A percentile compares a stretch with the other conserved stretches of the same genome.
Conservation (phyloP, 441 rosid species). For the Hura crepitans region DNA sequence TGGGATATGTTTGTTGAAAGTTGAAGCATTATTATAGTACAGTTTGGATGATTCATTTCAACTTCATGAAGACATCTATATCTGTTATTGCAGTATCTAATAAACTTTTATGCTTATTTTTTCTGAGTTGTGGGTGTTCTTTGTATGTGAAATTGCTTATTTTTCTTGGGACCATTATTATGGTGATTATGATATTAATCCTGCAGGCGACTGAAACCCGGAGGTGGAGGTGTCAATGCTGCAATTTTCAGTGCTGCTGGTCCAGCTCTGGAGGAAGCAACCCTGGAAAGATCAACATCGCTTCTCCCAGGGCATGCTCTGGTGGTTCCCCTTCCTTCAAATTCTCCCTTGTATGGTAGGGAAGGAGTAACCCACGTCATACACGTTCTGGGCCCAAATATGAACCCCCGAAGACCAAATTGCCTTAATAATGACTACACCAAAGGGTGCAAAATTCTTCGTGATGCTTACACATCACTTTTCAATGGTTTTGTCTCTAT, state of each 20-base stretch:
- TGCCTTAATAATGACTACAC: slow-evolving; percentile 60
- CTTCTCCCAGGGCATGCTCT: slow-evolving; percentile 69
- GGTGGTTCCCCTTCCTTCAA: slow-evolving; percentile 76
- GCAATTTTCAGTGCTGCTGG: slow-evolving; percentile 81
- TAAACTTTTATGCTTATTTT: slow-evolving; percentile 8
- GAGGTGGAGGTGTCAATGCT: slow-evolving; percentile 93
- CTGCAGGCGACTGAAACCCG: slow-evolving; percentile 84
- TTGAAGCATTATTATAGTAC: background rate
- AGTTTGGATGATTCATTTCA: background rate
- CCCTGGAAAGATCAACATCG: slow-evolving; percentile 51
- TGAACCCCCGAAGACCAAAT: slow-evolving; percentile 86
- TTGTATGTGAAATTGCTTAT: background rate
- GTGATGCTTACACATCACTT: slow-evolving; percentile 69
- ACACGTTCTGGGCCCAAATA: slow-evolving; percentile 96
- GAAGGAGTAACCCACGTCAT: slow-evolving; percentile 85
- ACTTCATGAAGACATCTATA: background rate
- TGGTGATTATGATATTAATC: slow-evolving; percentile 9
- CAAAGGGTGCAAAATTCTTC: slow-evolving; percentile 68
- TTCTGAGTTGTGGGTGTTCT: background rate
- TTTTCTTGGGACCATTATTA: slow-evolving; percentile 2
- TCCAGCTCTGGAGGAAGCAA: slow-evolving; percentile 54
- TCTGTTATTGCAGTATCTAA: background rate
- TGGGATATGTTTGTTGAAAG: background rate
- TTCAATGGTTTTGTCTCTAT: slow-evolving; percentile 65
- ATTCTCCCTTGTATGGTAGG: slow-evolving; percentile 55